Base-by-base conservation (phyloP, 768 basidiomycete species). In the Podaxis rugospora region DNA sequence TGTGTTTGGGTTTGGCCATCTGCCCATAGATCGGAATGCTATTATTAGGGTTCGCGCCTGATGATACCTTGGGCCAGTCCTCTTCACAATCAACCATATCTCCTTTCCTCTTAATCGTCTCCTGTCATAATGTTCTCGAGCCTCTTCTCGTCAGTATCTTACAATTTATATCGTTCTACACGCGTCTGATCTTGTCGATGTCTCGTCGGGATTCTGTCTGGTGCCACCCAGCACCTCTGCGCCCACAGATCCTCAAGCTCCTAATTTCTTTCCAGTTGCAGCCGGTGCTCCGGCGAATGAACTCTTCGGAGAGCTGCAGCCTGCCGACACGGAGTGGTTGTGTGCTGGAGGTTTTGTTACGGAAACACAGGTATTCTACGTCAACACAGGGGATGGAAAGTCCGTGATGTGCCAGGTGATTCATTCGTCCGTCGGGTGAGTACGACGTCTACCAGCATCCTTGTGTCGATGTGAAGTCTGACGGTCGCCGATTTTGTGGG, bases 361-460 rank as follows among this genome's bases (percentile, higher is more conserved):
- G 0, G 97, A 98, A 73, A 97, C 96, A 0, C 93, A 97, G 70
- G 80, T 72, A 0, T 98, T 89, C 76, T 99, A 99, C 74, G 78
- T 87, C 49, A 81, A 89, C 66, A 79, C 90, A 6, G 85, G 87
- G 37, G 92, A 95, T 77, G 95, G 94, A 4, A 83, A 82, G 14
- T 81, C 83, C 55, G 63, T 95, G 63, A 87, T 90, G 85, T 87
- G 83, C 68, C 93, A 95, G 74, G 80, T 95, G 57, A 94, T 95
- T 66, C 90, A 95, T 76, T 93, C 92, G 1, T 80, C 89, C 28
- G 83, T 93, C 56, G 95, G 95, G 95, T 95, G 67, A 71, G 92
- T 51, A 5, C 52, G n/a, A 14, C 44, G 13, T 44, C n/a, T 46
- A 6, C 16, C 7, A 6, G 1, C 23, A 9, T 44, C n/a, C 42